Percentiles rank a stretch among this genome's conserved stretches.
Conservation (phyloP, 208 protist genomes). For the Trypanosoma conorhini region DNA sequence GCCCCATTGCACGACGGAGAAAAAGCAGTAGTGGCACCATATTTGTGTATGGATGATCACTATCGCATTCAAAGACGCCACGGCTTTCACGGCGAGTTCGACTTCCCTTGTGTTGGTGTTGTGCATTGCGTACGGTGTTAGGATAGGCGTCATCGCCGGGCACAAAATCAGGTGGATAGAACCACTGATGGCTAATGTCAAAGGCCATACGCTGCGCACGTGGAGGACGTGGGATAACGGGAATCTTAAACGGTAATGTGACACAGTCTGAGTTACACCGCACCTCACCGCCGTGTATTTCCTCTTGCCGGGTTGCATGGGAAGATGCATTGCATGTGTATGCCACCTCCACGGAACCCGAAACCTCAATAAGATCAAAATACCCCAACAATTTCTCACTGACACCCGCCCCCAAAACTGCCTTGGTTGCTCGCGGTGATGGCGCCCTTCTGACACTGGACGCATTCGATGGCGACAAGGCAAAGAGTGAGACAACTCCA, state of each 20-base stretch:
- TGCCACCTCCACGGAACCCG: slow-evolving; percentile 7
- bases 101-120: background rate
- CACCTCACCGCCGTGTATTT: background rate
- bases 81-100: background rate
- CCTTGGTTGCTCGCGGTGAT: background rate
- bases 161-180: slow-evolving; percentile 94
- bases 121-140: slow-evolving; percentile 1
- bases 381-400: slow-evolving; percentile 2
- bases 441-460: background rate
- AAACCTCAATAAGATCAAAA: slow-evolving; percentile 28
- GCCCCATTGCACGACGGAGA: slow-evolving; percentile 39
- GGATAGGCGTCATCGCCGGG: slow-evolving; percentile 91
- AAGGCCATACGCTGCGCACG: slow-evolving; percentile 87
- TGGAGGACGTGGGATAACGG: slow-evolving; percentile 63
- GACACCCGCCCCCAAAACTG: background rate
- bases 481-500: slow-evolving; percentile 31
- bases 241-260: slow-evolving; percentile 39
- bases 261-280: background rate
- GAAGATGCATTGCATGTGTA: slow-evolving; percentile 15
- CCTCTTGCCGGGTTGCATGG: background rate
- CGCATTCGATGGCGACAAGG: slow-evolving; percentile 27
- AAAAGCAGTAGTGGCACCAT: slow-evolving; percentile 79
- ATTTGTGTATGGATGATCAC: slow-evolving; percentile 97
- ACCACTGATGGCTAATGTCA: slow-evolving; percentile 95
- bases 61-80: slow-evolving; percentile 89